phyloP scores from a whole-genome alignment of 345 rosid genomes.

The Carallia pectinifolia region DNA sequence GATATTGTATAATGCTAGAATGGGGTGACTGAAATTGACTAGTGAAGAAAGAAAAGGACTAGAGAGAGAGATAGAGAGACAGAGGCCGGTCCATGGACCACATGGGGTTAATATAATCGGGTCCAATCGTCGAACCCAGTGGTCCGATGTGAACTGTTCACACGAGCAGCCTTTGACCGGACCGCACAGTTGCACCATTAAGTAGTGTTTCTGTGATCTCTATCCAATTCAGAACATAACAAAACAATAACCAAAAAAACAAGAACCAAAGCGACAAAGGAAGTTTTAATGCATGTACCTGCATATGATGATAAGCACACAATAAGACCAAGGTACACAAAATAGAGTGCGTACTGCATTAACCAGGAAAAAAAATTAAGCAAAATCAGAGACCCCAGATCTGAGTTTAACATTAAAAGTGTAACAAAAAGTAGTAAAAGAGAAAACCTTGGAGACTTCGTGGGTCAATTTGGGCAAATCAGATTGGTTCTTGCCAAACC shows the following conservation, averaged over 20 bases:
- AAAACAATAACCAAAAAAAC: conserved; percentile 7
- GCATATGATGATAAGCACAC: conserved; percentile 97
- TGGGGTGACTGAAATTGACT: conserved; percentile 24
- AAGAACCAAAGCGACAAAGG: neutral
- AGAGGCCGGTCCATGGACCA: conserved; percentile 48
- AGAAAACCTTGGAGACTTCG: conserved; percentile 76
- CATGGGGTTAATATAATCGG: conserved; percentile 31
- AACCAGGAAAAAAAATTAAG: conserved; percentile 12
- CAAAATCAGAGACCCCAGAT: conserved; percentile 55
- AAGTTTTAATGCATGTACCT: conserved; percentile 40
- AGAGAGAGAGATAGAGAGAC: conserved; percentile 37
- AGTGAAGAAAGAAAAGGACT: conserved; percentile 20
- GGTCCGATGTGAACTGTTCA: conserved; percentile 26
- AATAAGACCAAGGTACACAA: conserved; percentile 90
- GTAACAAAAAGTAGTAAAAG: neutral
- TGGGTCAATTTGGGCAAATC: conserved; percentile 87
- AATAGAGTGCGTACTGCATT: conserved; percentile 91
- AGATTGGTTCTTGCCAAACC: conserved; percentile 93
- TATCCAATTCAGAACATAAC: neutral
- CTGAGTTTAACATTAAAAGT: conserved; percentile 11
- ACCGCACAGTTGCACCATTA: neutral
- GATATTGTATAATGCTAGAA: neutral
- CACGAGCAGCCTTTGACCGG: conserved; percentile 16
- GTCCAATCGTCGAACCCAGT: conserved; percentile 13
- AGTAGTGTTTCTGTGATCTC: neutral